Conservation (phyloP, 1,284 basidiomycete genomes). For the Singerocomus inundabilis region DNA sequence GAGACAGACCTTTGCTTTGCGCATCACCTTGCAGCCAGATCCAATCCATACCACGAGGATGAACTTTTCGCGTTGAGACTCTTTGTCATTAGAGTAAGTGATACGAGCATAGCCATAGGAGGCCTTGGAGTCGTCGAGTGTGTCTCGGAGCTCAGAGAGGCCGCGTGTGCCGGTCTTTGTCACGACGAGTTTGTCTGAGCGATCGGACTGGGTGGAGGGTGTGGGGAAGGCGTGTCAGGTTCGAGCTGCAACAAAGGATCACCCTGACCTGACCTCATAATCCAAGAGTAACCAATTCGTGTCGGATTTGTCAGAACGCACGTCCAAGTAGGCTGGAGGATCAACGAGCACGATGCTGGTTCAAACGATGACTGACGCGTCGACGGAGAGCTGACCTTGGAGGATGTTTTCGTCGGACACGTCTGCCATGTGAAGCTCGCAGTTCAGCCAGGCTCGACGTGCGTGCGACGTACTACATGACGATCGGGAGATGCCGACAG, state of each 20-base stretch:
- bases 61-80: constrained; percentile 87
- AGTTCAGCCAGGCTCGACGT: too few relatives aligned
- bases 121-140: constrained; percentile 71
- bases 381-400: constrained; percentile 56
- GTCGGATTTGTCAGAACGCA: constrained; percentile 78
- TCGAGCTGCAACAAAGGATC: neutral
- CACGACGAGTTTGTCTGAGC: constrained; percentile 79
- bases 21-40: constrained; percentile 81
- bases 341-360: constrained; percentile 6
- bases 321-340: constrained; percentile 78
- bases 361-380: constrained; percentile 17
- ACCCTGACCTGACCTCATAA: constrained; percentile 62
- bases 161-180: constrained; percentile 78
- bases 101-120: constrained; percentile 84
- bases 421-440: constrained; percentile 67
- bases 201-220: constrained; percentile 55
- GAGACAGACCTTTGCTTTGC: constrained; percentile 76
- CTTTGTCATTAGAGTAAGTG: constrained; percentile 83
- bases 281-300: constrained; percentile 86
- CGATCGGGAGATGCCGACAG: constrained; percentile 26
- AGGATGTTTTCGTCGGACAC: constrained; percentile 73
- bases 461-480: too few relatives aligned
- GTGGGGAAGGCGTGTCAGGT: constrained; percentile 16
- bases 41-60: constrained; percentile 91
- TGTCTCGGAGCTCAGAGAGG: constrained; percentile 72